These are phyloP conservation scores for Termitomyces sp. DNA, from an alignment of 768 basidiomycete species.

Conservation along the genomic window DNA sequence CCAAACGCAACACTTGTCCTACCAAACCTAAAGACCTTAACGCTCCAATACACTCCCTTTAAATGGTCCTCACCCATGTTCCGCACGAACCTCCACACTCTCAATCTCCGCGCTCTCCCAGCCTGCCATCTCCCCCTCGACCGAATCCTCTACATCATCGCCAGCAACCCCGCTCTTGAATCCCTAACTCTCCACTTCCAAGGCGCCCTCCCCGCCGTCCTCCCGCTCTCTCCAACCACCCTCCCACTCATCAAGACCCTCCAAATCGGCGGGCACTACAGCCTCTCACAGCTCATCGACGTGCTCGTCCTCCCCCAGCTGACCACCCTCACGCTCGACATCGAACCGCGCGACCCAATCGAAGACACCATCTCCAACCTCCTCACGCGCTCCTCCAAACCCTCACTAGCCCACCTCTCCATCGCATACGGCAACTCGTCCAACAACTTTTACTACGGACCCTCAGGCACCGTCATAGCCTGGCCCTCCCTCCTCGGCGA, in stretches of 20 bases:
- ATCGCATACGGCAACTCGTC: slow-evolving; percentile 51
- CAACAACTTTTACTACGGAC: slow-evolving; percentile 49
- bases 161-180: slow-evolving; percentile 54
- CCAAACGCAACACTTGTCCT: slow-evolving; percentile 31
- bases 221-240: slow-evolving; percentile 53
- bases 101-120: slow-evolving; percentile 65
- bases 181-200: slow-evolving; percentile 59
- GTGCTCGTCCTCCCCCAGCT: slow-evolving; percentile 56
- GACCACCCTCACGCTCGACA: slow-evolving; percentile 58
- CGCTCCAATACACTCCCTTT: slow-evolving; percentile 71
- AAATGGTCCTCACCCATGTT: slow-evolving; percentile 77
- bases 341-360: slow-evolving; percentile 71
- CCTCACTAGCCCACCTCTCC: slow-evolving; percentile 55
- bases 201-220: slow-evolving; percentile 55
- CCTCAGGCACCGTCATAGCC: slow-evolving; percentile 54
- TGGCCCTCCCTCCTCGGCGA: slow-evolving; percentile 64
- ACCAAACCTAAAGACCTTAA: slow-evolving; percentile 51
- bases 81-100: slow-evolving; percentile 48
- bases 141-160: slow-evolving; percentile 62
- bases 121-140: slow-evolving; percentile 62
- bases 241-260: slow-evolving; percentile 53
- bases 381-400: slow-evolving; percentile 54
- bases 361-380: slow-evolving; percentile 68
- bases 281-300: slow-evolving; percentile 59
- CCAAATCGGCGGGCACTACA: slow-evolving; percentile 63